A percentile compares a stretch with the other conserved stretches of the same genome.
Conservation (phyloP, 1,139 yeast genomes). For the Geotrichum bryndzae region DNA sequence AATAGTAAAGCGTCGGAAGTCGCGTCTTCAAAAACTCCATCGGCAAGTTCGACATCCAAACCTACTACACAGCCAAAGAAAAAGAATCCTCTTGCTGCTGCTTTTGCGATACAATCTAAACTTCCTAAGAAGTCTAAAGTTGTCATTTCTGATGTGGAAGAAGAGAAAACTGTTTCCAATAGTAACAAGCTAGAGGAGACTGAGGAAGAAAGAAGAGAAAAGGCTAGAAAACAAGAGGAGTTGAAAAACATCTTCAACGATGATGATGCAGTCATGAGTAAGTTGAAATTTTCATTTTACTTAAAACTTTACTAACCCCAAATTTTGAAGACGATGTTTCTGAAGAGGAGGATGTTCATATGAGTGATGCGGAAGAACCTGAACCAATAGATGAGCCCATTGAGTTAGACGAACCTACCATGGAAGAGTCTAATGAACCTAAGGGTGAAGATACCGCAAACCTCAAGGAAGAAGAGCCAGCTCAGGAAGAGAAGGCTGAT, state of each 20-base stretch:
- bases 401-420: conserved; percentile 9
- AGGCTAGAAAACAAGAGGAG: conserved; percentile 9
- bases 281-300: neutral
- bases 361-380: conserved; percentile 8
- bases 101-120: conserved; percentile 8
- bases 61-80: neutral
- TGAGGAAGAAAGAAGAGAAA: conserved; percentile 3
- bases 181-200: neutral
- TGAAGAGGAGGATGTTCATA: conserved; percentile 9
- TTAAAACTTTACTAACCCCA: neutral
- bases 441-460: neutral
- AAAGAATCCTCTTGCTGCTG: neutral
- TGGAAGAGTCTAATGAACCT: neutral
- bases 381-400: neutral
- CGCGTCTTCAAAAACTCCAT: neutral
- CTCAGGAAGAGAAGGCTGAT: neutral
- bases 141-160: conserved; percentile 4
- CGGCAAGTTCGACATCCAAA: neutral
- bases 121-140: conserved; percentile 5
- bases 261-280: conserved; percentile 13
- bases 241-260: conserved; percentile 16
- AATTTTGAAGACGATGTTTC: neutral
- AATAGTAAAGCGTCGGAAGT: neutral
- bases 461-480: neutral
- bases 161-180: neutral